Evolutionary conservation across 192 early-diverging fungal genomes (phyloP), one percentile per base, ranked within the genome.

Genomic region (Obelidium mucronatum): DNA sequence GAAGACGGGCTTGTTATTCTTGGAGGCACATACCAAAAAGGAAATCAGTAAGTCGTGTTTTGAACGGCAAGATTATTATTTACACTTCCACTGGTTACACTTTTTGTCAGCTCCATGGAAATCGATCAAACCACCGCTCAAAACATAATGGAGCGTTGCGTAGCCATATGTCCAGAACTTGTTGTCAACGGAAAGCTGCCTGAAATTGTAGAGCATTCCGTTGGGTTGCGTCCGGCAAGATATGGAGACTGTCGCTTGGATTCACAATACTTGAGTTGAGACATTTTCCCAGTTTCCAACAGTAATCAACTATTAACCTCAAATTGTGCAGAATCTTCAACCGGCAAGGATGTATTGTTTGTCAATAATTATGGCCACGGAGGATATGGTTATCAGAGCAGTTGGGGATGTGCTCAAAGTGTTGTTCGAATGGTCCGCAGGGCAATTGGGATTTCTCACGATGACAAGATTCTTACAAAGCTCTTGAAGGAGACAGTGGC

Each of bases 1-100:
- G 85, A 86, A 19, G 88, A 93, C 74, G 93, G 92, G 8, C 85
- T 87, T 39, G 93, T 94, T 44, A 80, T 95, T 37, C 70, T 95
- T 0, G 95, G 94, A 31, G 92, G 93, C 8, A 93, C 93, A 13
- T 86, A 88, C 71, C 79, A 88, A 22, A 72, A 72, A 72, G 42
- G 42, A 44, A 44, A 44, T 5, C 6, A 17, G 5, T 11, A 5
- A 44, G 42, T 44, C 42, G 42, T n/a, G n/a, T n/a, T n/a, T n/a
- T n/a, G n/a, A n/a, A n/a, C n/a, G n/a, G n/a, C n/a, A n/a, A n/a
- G n/a, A n/a, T n/a, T n/a, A n/a, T n/a, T n/a, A n/a, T n/a, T n/a
- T n/a, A n/a, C n/a, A n/a, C n/a, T n/a, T n/a, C n/a, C n/a, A n/a
- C n/a, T n/a, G n/a, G n/a, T n/a, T n/a, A 44, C 42, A 8, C 8